Evolutionary conservation across 306 rosid species (phyloP), one percentile per base, ranked within the genome.

Genomic region (Quercus rubra): DNA sequence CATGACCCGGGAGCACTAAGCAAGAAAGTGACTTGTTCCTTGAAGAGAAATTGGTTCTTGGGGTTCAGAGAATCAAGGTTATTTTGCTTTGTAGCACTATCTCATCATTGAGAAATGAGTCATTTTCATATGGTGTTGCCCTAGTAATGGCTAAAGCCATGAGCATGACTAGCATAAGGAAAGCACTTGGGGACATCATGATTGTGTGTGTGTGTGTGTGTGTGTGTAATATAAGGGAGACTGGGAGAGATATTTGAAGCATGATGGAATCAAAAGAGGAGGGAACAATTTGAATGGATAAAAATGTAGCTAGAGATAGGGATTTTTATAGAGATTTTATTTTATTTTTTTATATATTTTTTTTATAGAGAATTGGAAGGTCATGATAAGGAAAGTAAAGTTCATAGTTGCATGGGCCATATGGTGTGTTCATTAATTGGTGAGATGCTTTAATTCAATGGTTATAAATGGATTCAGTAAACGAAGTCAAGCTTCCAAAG

Each of bases 391-490:
- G 79, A 5, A 35, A 35, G 41, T 35, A 54, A 75, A 46, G 68
- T 4, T 2, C 46, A 43, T 74, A 35, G 64, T 63, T 52, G 79
- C 80, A 63, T 62, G 83, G 25, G 52, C 49, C 52, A 21, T 59
- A 38, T 49, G 2, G 33, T 28, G 23, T 49, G 71, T 8, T n/a
- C 1, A 5, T 35, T 5, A 35, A 27, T 54, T 57, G 78, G 85
- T 84, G 87, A 83, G 67, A 33, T 81, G 87, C 83, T 84, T 90
- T 52, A 74, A 82, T 75, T 76, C 85, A 56, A 79, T 57, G 79
- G 85, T 41, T 61, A 54, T 1, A 56, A 33, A 35, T 35, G 41
- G 41, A 35, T 35, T 35, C 41, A 35, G 41, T 35, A 5, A 51
- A 4, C 6, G 0, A 12, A 74, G 86, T 86, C 82, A 77, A 88